Evolutionary conservation across 2,329 filamentous ascomycete species (phyloP).

Genomic region (Cytospora chrysosperma): DNA sequence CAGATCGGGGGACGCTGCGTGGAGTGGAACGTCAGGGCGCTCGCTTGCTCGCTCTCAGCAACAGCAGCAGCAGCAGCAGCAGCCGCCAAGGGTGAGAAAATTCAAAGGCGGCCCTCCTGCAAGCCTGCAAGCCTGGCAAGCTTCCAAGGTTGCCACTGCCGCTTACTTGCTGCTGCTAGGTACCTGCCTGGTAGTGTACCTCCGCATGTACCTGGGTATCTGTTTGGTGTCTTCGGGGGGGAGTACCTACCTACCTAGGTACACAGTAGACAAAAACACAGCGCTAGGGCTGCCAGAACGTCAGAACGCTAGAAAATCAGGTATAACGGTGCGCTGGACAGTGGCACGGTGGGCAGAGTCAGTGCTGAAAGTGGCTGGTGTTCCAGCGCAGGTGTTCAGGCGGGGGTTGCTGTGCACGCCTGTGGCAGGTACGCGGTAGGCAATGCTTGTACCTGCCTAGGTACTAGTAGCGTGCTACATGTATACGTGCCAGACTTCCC

Average conservation of each 20-base stretch:
- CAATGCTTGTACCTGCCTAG: background rate
- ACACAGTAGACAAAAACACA: too few relatives aligned
- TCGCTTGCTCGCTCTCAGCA: background rate
- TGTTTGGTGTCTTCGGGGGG: conserved; percentile 4
- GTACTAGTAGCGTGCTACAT: background rate
- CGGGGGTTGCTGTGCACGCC: background rate
- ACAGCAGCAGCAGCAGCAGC: too few relatives aligned
- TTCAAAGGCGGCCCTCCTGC: conserved; percentile 4
- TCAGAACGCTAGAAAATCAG: background rate
- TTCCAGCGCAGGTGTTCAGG: background rate
- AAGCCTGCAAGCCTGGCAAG: background rate
- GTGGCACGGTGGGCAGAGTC: background rate
- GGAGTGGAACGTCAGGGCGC: background rate
- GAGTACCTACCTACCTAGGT: conserved; percentile 4
- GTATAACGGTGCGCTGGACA: background rate
- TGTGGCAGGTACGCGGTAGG: too few relatives aligned
- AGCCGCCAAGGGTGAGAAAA: background rate
- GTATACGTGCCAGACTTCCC: background rate
- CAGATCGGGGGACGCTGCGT: conserved; percentile 14
- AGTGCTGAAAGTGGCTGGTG: background rate
- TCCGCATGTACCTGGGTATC: too few relatives aligned
- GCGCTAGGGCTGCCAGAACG: background rate
- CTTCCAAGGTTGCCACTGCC: too few relatives aligned
- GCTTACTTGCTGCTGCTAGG: too few relatives aligned
- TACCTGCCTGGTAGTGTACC: too few relatives aligned